Evolutionary conservation across 108 stramenopile species (phyloP).

Genomic region (Cyclotella kingstonii): DNA sequence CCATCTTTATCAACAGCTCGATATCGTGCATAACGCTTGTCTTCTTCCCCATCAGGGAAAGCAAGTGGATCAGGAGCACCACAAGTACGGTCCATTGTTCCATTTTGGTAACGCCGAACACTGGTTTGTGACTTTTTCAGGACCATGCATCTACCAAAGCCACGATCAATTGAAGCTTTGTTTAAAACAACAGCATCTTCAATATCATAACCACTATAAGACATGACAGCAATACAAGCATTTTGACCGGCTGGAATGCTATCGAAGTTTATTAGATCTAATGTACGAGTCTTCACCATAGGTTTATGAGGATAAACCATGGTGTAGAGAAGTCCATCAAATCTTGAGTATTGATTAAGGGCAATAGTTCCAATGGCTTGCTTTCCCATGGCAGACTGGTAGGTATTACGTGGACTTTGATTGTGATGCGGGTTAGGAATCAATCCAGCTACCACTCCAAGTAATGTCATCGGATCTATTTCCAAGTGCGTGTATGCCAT

Average conservation of each 20-base stretch:
- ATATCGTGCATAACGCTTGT: slow-evolving; percentile 81
- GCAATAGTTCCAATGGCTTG: slow-evolving; percentile 98
- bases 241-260: slow-evolving; percentile 98
- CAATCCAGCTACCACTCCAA: slow-evolving; percentile 96
- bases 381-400: slow-evolving; percentile 99
- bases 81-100: slow-evolving; percentile 83
- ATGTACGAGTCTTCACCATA: slow-evolving; percentile 92
- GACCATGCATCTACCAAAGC: slow-evolving; percentile 95
- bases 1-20: slow-evolving; percentile 91
- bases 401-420: slow-evolving; percentile 94
- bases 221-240: slow-evolving; percentile 97
- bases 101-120: slow-evolving; percentile 92
- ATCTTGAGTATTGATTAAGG: slow-evolving; percentile 95
- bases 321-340: slow-evolving; percentile 95
- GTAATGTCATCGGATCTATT: slow-evolving; percentile 96
- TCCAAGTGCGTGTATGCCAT: slow-evolving; percentile 96
- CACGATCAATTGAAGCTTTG: slow-evolving; percentile 96
- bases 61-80: slow-evolving; percentile 70
- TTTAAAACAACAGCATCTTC: slow-evolving; percentile 99
- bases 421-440: slow-evolving; percentile 99
- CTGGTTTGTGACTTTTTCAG: slow-evolving; percentile 82
- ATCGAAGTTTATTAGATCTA: slow-evolving; percentile 96
- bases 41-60: slow-evolving; percentile 74
- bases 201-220: slow-evolving; percentile 99
- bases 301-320: slow-evolving; percentile 99